Conservation (phyloP, 345 rosid species). For the Tarenaya hassleriana region DNA sequence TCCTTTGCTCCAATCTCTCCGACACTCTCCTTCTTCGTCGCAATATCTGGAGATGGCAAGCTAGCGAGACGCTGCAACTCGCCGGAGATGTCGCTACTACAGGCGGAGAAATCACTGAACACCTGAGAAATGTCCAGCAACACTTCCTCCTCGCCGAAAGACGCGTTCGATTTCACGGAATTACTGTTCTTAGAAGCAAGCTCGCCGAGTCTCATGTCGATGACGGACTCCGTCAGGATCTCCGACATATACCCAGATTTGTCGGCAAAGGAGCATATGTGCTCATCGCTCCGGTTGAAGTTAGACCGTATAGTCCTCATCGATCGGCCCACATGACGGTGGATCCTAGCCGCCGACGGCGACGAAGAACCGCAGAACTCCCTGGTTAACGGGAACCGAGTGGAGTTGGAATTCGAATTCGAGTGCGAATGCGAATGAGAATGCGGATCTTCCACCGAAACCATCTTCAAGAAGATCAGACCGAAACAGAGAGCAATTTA, state of each 20-base stretch:
- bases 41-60: constrained; percentile 45
- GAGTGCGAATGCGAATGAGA: too few species aligned
- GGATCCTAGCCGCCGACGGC: constrained; percentile 36
- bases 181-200: constrained; percentile 44
- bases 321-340: constrained; percentile 69
- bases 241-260: constrained; percentile 53
- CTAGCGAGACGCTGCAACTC: constrained; percentile 86
- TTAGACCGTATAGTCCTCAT: constrained; percentile 86
- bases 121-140: constrained; percentile 73
- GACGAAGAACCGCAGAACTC: constrained; percentile 33
- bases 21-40: constrained; percentile 10
- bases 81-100: constrained; percentile 91
- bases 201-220: constrained; percentile 86
- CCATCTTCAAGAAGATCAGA: constrained; percentile 38
- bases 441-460: constrained; percentile 63
- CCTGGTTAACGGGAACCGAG: constrained; percentile 51
- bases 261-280: constrained; percentile 41
- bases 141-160: constrained; percentile 36
- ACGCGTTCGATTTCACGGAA: constrained; percentile 34
- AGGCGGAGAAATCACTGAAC: constrained; percentile 76
- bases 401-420: too few species aligned
- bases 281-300: constrained; percentile 41
- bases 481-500: background rate
- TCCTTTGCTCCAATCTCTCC: constrained; percentile 11
- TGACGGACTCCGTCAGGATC: constrained; percentile 69